Percentiles rank a stretch among this genome's conserved stretches.
Evolutionary conservation across 148 eudicot genomes (phyloP).

Genomic region (Rhododendron simsii): DNA sequence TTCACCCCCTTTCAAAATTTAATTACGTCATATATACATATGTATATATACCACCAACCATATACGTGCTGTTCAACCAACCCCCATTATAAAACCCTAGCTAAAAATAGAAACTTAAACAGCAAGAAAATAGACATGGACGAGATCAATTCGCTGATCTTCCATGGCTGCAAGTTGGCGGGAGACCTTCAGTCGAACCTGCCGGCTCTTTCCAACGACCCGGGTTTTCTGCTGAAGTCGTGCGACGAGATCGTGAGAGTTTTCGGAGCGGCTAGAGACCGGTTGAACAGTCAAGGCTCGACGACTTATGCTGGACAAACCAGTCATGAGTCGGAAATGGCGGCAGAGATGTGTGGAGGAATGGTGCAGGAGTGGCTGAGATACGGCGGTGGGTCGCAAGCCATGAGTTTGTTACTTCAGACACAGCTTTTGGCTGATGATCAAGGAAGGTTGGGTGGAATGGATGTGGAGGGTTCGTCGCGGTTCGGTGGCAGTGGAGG

Average conservation of each 20-base stretch:
- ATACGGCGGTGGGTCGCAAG: not conserved
- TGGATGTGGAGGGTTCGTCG: not conserved
- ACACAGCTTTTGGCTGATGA: conserved; percentile 1
- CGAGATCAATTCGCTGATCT: conserved; percentile 24
- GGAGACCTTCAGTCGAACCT: conserved; percentile 44
- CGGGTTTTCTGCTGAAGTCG: conserved; percentile 12
- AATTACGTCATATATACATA: not conserved
- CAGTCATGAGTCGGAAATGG: not conserved
- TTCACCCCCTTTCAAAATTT: conserved; percentile 4
- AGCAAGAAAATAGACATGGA: conserved; percentile 28
- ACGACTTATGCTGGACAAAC: not conserved
- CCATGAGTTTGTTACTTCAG: conserved; percentile 19
- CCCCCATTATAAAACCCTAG: not conserved
- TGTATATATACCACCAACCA: not conserved
- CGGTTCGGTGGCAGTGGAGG: conserved; percentile 1
- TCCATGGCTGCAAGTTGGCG: conserved; percentile 45
- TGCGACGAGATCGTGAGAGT: conserved; percentile 44
- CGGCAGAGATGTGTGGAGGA: conserved; percentile 9
- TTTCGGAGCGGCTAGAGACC: conserved; percentile 29
- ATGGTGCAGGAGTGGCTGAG: conserved; percentile 20
- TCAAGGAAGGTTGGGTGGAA: not conserved
- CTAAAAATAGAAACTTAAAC: not conserved
- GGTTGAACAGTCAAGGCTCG: conserved; percentile 11
- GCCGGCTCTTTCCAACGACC: conserved; percentile 15
- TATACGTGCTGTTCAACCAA: not conserved